These are phyloP conservation scores for Plenodomus lindquistii DNA, from an alignment of 2,329 filamentous ascomycete genomes.

Conservation along the genomic window DNA sequence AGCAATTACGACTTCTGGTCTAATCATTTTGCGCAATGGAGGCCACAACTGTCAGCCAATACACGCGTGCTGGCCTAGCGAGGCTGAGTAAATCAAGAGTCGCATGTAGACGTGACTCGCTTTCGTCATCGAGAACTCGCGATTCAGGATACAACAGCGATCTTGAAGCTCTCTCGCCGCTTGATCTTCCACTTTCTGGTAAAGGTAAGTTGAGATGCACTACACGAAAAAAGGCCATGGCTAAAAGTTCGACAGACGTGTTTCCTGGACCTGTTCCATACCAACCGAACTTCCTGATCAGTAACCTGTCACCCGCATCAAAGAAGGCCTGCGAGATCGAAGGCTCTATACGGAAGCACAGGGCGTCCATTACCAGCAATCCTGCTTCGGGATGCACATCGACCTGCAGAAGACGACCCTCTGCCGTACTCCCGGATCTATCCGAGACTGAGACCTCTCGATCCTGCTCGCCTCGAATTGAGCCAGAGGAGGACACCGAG, in stretches of 20 bases:
- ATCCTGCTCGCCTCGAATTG: background rate
- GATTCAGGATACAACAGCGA: slow-evolving; percentile 41
- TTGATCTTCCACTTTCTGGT: slow-evolving; percentile 19
- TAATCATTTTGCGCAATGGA: slow-evolving; percentile 17
- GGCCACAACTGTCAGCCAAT: slow-evolving; percentile 6
- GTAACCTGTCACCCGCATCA: slow-evolving; percentile 4
- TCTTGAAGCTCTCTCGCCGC: slow-evolving; percentile 30
- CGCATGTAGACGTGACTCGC: slow-evolving; percentile 25
- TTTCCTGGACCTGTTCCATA: slow-evolving; percentile 4
- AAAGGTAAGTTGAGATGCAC: slow-evolving; percentile 15
- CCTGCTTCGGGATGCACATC: background rate
- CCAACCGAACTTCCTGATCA: slow-evolving; percentile 8
- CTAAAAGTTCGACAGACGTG: slow-evolving; percentile 15
- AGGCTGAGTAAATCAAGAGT: slow-evolving; percentile 22
- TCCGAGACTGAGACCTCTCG: background rate
- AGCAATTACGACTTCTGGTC: background rate
- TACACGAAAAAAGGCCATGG: background rate
- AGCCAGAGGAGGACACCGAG: background rate
- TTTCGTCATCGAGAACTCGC: slow-evolving; percentile 30
- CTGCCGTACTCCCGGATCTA: background rate
- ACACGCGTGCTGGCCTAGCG: slow-evolving; percentile 16
- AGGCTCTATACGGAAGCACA: background rate
- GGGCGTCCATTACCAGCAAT: slow-evolving; percentile 2
- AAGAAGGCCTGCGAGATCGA: slow-evolving; percentile 13
- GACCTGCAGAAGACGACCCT: background rate